Conservation (phyloP, 352 stramenopile genomes). For the Globisporangium echinulatum region DNA sequence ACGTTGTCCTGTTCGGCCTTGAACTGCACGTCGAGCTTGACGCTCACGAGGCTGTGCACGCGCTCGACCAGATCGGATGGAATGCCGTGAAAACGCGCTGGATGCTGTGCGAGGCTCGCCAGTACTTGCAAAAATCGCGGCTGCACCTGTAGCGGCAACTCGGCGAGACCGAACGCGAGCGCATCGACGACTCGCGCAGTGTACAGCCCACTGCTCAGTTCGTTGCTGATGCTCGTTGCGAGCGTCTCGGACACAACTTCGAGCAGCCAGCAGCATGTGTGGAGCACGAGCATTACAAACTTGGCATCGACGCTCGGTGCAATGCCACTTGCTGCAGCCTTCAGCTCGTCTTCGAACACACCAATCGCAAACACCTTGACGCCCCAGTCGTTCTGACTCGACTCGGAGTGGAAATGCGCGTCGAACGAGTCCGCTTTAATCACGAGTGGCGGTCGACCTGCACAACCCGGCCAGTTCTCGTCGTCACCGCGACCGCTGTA, state of each 20-base stretch:
- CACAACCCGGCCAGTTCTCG: constrained; percentile 79
- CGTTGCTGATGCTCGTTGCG: background rate
- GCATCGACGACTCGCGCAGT: constrained; percentile 28
- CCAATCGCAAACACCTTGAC: constrained; percentile 81
- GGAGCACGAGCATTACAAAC: constrained; percentile 20
- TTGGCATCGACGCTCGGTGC: background rate
- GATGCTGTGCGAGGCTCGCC: constrained; percentile 28
- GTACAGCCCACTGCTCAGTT: constrained; percentile 12
- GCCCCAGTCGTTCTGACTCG: constrained; percentile 84
- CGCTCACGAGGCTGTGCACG: constrained; percentile 30
- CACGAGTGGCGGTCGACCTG: constrained; percentile 50
- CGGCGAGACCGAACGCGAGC: constrained; percentile 22
- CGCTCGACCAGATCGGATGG: constrained; percentile 29
- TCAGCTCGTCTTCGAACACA: constrained; percentile 36
- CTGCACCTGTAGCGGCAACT: constrained; percentile 38
- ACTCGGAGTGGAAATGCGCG: constrained; percentile 80
- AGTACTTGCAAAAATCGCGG: constrained; percentile 32
- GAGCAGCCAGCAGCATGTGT: constrained; percentile 35
- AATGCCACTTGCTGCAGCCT: background rate
- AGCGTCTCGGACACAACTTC: constrained; percentile 5
- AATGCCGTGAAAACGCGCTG: constrained; percentile 28
- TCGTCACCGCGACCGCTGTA: constrained; percentile 56
- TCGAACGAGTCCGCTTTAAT: constrained; percentile 69
- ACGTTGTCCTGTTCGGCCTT: constrained; percentile 38
- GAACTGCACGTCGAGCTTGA: constrained; percentile 48